Base-by-base conservation (phyloP, 257 asterid species). In the Forsythia suspensa region DNA sequence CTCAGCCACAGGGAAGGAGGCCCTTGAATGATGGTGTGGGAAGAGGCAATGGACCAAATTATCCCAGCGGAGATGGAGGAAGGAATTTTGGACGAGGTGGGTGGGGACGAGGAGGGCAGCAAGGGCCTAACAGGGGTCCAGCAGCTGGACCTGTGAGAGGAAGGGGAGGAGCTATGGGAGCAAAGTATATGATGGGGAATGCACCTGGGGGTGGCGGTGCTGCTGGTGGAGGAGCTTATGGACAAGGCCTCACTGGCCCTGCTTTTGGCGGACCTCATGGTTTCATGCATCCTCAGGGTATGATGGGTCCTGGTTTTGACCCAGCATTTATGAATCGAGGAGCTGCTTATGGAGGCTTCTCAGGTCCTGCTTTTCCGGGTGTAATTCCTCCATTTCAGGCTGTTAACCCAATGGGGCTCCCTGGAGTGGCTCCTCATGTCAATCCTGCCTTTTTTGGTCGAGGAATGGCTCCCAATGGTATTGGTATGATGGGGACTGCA, bases 111-210 rank as follows among this genome's bases (percentile, higher is more conserved):
- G 88, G 96, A 38, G 95, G 92, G 68, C 89, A 88, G 79, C 96
- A 88, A 72, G 80, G 74, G 72, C 85, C 86, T 63, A 89, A 88
- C 87, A 87, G 82, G 85, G 97, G 94, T 37, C 91, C 92, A 5
- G 97, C 88, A 43, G 84, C 84, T 80, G 97, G 97, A 72, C 90
- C 93, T 76, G 80, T 70, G 75, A 84, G 91, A 71, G 91, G 91
- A 20, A 84, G 51, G 51, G 51, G 91, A 85, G 91, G 89, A 71
- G 84, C 76, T 69, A 59, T 83, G 83, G 88, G 85, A 70, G 61
- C 84, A 38, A 83, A 80, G 84, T 85, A 81, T 46, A 85, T 87
- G 86, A 57, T 80, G 70, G 86, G 86, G 46, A 87, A 84, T 83
- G 75, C 38, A 40, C 87, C 86, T 74, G 88, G 77, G 71, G 82